phyloP scores from a whole-genome alignment of 2,329 filamentous ascomycete genomes.

The Alternaria solani region DNA sequence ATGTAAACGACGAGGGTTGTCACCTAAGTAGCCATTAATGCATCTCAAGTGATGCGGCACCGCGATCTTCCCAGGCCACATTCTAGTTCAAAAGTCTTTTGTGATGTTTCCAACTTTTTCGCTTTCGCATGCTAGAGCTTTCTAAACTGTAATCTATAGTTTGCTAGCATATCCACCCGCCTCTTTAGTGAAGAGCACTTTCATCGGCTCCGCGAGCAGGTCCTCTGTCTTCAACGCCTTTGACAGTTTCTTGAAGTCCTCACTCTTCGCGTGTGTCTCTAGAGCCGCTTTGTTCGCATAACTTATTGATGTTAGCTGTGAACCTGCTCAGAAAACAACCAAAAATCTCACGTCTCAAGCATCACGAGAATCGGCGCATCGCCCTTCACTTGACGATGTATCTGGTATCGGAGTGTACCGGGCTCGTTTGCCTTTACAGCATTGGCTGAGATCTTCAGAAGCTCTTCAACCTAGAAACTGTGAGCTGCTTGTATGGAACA shows the following conservation, averaged over 20 bases:
- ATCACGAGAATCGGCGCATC: conserved; percentile 40
- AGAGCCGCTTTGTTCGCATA: conserved; percentile 44
- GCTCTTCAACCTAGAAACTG: conserved; percentile 38
- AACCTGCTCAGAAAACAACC: too few relatives aligned
- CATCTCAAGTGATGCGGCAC: too few relatives aligned
- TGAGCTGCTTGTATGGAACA: background rate
- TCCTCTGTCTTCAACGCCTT: conserved; percentile 39
- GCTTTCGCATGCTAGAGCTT: too few relatives aligned
- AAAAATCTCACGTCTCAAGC: conserved; percentile 42
- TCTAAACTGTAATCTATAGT: background rate
- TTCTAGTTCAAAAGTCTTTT: too few relatives aligned
- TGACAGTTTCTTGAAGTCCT: conserved; percentile 33
- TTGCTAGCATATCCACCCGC: conserved; percentile 37
- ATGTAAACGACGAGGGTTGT: too few relatives aligned
- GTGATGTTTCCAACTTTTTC: too few relatives aligned
- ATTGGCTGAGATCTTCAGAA: conserved; percentile 33
- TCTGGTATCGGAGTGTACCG: conserved; percentile 43
- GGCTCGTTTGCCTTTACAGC: conserved; percentile 45
- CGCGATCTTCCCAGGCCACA: too few relatives aligned
- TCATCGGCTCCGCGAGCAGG: conserved; percentile 39
- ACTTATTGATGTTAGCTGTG: conserved; percentile 12
- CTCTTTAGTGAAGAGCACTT: conserved; percentile 40
- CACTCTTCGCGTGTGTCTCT: conserved; percentile 34
- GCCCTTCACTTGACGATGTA: conserved; percentile 41
- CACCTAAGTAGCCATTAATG: too few relatives aligned